Base-by-base conservation (phyloP, 495 filamentous ascomycete genomes). In the Aspergillus nidulans region DNA sequence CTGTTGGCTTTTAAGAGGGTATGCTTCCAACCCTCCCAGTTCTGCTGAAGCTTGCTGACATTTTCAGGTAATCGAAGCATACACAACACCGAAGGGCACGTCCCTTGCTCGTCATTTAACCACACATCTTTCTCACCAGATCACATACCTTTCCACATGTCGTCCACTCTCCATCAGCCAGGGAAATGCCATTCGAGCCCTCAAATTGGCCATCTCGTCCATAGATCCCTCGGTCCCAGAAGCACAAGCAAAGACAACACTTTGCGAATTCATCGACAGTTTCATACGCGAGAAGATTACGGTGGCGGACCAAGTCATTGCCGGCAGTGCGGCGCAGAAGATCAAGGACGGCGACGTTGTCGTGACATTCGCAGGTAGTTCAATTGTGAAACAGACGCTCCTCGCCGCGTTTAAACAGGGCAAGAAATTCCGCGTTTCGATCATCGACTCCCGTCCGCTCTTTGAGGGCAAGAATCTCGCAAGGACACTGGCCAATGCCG, bases 101-200 rank as follows among this genome's bases (percentile, higher is more conserved):
- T 90, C 91, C 3, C 79, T 98, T 32, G 83, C 90, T 16, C 88
- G 94, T 13, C 91, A 98, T 74, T 82, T 98, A 59, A 92, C 90
- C 23, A 86, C 88, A n/a, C 90, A 96, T 62, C 80, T 98, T 53
- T 94, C 90, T 53, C 89, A 91, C 53, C 94, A 98, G 72, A 96
- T 98, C 58, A 90, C 91, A 56, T 96, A 92, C 64, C 84, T 98
- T 25, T 88, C 87, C 40, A 90, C 91, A 53, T 96, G 91, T 64
- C 86, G 94, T 6, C 91, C 94, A 10, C 87, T 97, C 70, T 92
- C 88, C 47, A 90, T 94, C 67, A 88, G 87, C 39, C 92, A 96
- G 84, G 92, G 95, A 52, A 97, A 97, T 70, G 90, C 91, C 18
- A 96, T 98, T 67, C 83, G 95, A 34, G 90, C 91, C 73, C 79